phyloP scores from a whole-genome alignment of 331 rosid species.

The Malus hybrid region DNA sequence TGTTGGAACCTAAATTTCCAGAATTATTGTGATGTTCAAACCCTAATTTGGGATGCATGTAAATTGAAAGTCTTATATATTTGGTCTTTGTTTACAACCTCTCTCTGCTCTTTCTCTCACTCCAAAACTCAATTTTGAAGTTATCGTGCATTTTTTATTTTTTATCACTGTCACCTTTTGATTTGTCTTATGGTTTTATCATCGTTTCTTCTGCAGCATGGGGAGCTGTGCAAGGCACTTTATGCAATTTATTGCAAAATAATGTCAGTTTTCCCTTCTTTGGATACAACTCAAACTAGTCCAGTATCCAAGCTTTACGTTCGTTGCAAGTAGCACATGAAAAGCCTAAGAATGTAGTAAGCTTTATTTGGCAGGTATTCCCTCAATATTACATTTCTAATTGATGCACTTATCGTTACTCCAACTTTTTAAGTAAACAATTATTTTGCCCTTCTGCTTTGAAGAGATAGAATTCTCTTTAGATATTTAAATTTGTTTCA shows the following conservation, averaged over 20 bases:
- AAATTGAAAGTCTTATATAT: no score
- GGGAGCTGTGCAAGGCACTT: constrained; percentile 78
- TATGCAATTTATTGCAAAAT: constrained; percentile 67
- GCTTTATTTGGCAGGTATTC: constrained; percentile 66
- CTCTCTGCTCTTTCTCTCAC: no score
- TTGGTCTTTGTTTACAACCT: no score
- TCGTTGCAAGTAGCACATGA: constrained; percentile 84
- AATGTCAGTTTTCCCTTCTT: constrained; percentile 64
- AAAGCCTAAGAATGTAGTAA: constrained; percentile 76
- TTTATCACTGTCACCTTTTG: background rate
- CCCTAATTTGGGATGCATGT: no score
- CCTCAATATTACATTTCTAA: background rate
- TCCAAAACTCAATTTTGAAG: background rate
- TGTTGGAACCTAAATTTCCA: no score
- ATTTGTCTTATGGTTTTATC: background rate
- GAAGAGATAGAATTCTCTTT: background rate
- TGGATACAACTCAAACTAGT: constrained; percentile 90
- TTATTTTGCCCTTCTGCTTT: background rate
- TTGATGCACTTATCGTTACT: background rate
- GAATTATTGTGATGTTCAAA: no score
- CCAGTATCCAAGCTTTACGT: constrained; percentile 88
- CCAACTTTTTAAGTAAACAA: background rate
- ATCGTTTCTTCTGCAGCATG: constrained; percentile 44
- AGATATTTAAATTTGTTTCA: background rate
- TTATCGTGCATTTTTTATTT: background rate